Conservation (phyloP, 768 basidiomycete species). For the Tylopilus sp. region DNA sequence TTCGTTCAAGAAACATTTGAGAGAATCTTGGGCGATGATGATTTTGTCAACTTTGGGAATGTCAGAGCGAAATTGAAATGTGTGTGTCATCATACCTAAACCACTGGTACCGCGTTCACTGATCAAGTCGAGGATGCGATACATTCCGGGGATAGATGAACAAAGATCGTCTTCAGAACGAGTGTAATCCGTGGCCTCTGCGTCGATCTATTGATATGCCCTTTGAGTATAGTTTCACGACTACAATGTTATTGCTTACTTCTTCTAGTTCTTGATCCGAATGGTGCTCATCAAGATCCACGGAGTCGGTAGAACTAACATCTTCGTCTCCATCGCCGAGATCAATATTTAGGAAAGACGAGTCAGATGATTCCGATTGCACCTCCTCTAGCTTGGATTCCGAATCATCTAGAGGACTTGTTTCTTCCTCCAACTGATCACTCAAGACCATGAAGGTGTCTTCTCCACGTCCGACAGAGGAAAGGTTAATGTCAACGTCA, state of each 20-base stretch:
- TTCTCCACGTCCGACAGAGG: conserved; percentile 3
- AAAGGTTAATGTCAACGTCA: conserved; percentile 6
- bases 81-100: conserved; percentile 38
- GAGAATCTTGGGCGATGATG: conserved; percentile 53
- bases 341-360: conserved; percentile 19
- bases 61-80: background rate
- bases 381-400: conserved; percentile 2
- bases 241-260: background rate
- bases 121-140: conserved; percentile 52
- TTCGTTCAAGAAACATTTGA: conserved; percentile 46
- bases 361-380: conserved; percentile 17
- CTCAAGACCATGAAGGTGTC: conserved; percentile 10
- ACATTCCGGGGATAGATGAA: conserved; percentile 41
- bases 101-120: conserved; percentile 49
- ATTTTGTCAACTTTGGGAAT: conserved; percentile 53
- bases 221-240: background rate
- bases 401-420: background rate
- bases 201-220: conserved; percentile 13
- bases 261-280: conserved; percentile 12
- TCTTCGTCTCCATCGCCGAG: conserved; percentile 18
- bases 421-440: conserved; percentile 2
- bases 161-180: conserved; percentile 27
- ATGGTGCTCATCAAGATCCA: conserved; percentile 12
- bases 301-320: conserved; percentile 9
- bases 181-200: conserved; percentile 10